These are phyloP conservation scores for Thermochaetoides dissita DNA, from an alignment of 2,329 filamentous ascomycete species.

Conservation along the genomic window DNA sequence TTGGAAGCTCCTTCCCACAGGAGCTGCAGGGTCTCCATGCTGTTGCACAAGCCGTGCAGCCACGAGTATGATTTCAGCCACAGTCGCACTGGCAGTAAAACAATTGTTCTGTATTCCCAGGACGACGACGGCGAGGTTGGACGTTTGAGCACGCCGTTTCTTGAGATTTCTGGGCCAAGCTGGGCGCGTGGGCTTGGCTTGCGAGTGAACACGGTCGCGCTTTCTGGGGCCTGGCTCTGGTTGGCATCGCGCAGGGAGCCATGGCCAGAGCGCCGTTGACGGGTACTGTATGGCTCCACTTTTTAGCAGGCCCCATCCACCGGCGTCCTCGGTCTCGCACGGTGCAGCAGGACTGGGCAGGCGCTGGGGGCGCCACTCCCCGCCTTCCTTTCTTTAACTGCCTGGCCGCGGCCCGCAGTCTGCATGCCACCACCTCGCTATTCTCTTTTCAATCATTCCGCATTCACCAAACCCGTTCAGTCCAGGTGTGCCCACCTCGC, in stretches of 20 bases:
- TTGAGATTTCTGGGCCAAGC: too few relatives aligned
- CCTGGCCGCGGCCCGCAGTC: constrained; percentile 28
- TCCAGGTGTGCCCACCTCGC: constrained; percentile 21
- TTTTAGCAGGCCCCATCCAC: constrained; percentile 17
- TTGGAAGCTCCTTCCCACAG: too few relatives aligned
- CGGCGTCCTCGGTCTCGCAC: constrained; percentile 11
- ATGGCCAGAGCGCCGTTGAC: constrained; percentile 8
- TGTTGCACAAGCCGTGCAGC: too few relatives aligned
- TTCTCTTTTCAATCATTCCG: constrained; percentile 37
- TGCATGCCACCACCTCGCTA: constrained; percentile 36
- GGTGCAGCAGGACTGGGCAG: constrained; percentile 3
- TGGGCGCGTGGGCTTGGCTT: too few relatives aligned
- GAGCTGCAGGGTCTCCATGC: too few relatives aligned
- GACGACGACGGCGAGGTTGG: too few relatives aligned
- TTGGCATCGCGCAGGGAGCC: constrained; percentile 12
- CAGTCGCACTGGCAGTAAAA: too few relatives aligned
- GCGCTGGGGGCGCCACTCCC: constrained; percentile 16
- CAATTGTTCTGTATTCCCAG: too few relatives aligned
- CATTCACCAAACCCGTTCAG: constrained; percentile 34
- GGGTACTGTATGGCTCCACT: constrained; percentile 13
- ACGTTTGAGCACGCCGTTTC: too few relatives aligned
- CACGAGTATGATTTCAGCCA: too few relatives aligned
- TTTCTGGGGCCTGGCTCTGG: too few relatives aligned
- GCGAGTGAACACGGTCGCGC: too few relatives aligned
- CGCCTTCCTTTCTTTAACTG: constrained; percentile 25